Evolutionary conservation across 495 filamentous ascomycete genomes (phyloP).

Genomic region (Staphylotrichum longicolle): DNA sequence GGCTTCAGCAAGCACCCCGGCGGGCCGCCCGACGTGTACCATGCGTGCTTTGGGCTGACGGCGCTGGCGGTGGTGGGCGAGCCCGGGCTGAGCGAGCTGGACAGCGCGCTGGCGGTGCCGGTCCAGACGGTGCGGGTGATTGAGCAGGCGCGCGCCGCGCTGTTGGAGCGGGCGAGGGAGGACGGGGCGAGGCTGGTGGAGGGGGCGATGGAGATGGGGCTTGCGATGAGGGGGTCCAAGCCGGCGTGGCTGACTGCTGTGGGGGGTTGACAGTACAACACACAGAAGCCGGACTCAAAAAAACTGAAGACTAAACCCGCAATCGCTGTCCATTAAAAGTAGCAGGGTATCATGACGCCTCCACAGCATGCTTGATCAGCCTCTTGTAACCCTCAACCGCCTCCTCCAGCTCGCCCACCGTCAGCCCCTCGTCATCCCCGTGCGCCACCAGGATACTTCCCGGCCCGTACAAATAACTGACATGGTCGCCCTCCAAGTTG

Average conservation of each 20-base stretch:
- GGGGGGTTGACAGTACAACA: neutral
- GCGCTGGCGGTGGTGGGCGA: constrained; percentile 67
- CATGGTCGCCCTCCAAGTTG: constrained; percentile 67
- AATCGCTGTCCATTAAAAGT: neutral
- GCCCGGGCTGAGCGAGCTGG: constrained; percentile 58
- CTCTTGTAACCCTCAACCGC: constrained; percentile 71
- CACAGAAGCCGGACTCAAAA: too few relatives aligned
- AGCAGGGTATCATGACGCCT: constrained; percentile 14
- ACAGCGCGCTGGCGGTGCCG: constrained; percentile 68
- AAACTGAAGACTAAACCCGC: too few relatives aligned
- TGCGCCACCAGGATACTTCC: constrained; percentile 89
- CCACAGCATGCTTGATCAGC: constrained; percentile 62
- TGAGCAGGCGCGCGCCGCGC: constrained; percentile 33
- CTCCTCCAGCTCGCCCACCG: constrained; percentile 61
- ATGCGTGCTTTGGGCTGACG: constrained; percentile 84
- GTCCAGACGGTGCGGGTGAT: constrained; percentile 47
- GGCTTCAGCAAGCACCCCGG: constrained; percentile 85
- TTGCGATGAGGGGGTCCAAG: constrained; percentile 17
- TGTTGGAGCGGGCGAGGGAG: constrained; percentile 29
- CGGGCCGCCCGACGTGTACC: constrained; percentile 83
- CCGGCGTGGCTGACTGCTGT: constrained; percentile 22
- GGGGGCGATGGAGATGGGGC: constrained; percentile 30
- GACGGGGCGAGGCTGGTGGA: constrained; percentile 16
- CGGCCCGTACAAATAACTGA: constrained; percentile 84
- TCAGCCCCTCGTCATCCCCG: constrained; percentile 77